Evolutionary conservation across 192 early-diverging fungal genomes (phyloP), one percentile per base, ranked within the genome.

Genomic region (Coemansia reversa): DNA sequence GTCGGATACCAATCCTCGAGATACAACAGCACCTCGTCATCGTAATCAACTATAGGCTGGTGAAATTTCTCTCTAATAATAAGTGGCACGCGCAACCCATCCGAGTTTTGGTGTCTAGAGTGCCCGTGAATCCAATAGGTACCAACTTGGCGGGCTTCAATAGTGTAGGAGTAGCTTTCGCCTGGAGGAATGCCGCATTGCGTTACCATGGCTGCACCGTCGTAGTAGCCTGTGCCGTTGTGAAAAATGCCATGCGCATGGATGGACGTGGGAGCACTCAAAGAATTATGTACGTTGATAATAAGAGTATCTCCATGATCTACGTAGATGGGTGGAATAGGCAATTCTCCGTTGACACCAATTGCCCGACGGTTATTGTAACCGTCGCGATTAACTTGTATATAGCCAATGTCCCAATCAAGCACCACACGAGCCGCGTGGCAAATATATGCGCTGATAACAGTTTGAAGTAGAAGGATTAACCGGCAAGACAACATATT

Each of bases 121-220:
- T 93, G 91, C 12, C 82, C 76, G 65, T 93, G 91, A 35, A 89
- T 80, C 93, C 93, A 94, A 73, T 82, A 93, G 18, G 89, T 90
- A 45, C 92, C 93, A 32, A 71, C 65, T 54, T 82, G 68, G 42
- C 78, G 60, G 32, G 83, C 71, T 4, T 70, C 58, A 58, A 86
- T 84, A 22, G 68, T 73, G 63, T 94, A 94, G 0, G 89, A 90
- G 64, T 86, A 87, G 20, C 48, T 74, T 14, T 60, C 62, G 14
- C 82, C 83, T 3, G 84, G 72, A 14, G 90, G 88, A 58, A 94
- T 92, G 0, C 83, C 82, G 67, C 92, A 92, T 58, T 92, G 85
- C 20, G 89, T 88, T 48, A 87, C 80, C 63, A 77, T 83, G 22
- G 65, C 62, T 0, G 88, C 79, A 4, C 92, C 91, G 74, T 93